phyloP scores from a whole-genome alignment of 345 rosid genomes.

The Eutrema yunnanense region DNA sequence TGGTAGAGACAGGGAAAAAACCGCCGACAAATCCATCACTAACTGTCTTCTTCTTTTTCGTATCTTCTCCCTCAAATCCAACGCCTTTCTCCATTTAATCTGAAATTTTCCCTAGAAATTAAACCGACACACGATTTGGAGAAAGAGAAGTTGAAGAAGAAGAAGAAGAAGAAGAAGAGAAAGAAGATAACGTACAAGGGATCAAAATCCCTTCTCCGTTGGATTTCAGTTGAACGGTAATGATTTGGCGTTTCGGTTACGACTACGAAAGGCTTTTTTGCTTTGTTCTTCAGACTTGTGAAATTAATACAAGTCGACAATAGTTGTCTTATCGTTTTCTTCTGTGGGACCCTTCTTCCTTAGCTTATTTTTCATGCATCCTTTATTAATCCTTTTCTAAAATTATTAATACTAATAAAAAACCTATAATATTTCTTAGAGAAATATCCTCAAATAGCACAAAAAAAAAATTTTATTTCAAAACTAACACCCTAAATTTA shows the following conservation, averaged over 20 bases:
- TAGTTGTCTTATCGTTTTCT: conserved; percentile 29
- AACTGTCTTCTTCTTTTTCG: conserved; percentile 35
- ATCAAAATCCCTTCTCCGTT: background rate
- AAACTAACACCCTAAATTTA: no score
- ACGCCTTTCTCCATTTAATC: conserved; percentile 25
- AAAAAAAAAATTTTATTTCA: no score
- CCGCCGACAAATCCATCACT: conserved; percentile 48
- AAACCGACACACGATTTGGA: background rate
- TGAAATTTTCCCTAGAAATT: background rate
- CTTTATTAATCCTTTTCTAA: no score
- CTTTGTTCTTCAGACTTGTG: conserved; percentile 13
- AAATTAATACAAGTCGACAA: background rate
- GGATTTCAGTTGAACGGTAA: conserved; percentile 32
- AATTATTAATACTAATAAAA: no score
- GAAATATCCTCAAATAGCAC: no score
- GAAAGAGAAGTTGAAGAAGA: background rate
- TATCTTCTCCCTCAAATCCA: conserved; percentile 3
- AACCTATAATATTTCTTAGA: no score
- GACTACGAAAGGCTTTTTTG: conserved; percentile 11
- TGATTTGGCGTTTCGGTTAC: conserved; percentile 29
- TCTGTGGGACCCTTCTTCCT: conserved; percentile 1
- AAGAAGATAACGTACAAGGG: conserved; percentile 26
- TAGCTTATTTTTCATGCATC: no score
- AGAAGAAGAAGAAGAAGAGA: conserved; percentile 2
- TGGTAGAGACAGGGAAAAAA: conserved; percentile 62